Conservation (phyloP, 179 eudicot genomes). For the Carnegiea gigantea region DNA sequence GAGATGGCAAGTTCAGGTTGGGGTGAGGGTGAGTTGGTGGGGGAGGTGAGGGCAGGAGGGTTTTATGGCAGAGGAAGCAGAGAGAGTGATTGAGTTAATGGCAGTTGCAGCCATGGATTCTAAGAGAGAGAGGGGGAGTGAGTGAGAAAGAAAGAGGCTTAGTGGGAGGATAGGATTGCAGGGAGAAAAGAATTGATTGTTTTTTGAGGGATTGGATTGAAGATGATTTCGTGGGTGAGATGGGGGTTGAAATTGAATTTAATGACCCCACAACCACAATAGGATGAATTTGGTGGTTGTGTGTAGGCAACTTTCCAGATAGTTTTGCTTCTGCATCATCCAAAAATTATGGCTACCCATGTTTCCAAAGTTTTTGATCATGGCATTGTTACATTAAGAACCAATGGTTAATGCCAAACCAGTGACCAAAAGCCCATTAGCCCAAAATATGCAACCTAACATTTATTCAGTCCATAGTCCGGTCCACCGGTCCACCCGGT, state of each 20-base stretch:
- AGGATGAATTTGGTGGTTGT: not conserved
- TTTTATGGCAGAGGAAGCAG: constrained; percentile 17
- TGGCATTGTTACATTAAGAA: no score
- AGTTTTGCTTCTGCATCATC: not conserved
- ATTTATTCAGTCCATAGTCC: no score
- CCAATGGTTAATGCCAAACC: no score
- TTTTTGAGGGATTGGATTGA: not conserved
- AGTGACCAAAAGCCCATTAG: no score
- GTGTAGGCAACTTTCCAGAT: constrained; percentile 10
- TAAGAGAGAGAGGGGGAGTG: not conserved
- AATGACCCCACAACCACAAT: not conserved
- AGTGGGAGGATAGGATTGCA: not conserved
- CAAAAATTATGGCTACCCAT: not conserved
- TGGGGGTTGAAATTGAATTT: not conserved
- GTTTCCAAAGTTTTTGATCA: not conserved
- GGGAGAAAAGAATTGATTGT: not conserved
- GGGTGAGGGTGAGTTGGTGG: not conserved
- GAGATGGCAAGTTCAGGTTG: not conserved
- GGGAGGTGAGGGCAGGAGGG: not conserved
- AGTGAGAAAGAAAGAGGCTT: not conserved
- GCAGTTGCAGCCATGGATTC: constrained; percentile 33
- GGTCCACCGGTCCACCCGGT: no score
- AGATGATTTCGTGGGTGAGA: constrained; percentile 14
- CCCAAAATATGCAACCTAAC: no score
- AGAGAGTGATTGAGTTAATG: constrained; percentile 15